phyloP scores from a whole-genome alignment of 345 rosid species.

The Luvunga scandens region DNA sequence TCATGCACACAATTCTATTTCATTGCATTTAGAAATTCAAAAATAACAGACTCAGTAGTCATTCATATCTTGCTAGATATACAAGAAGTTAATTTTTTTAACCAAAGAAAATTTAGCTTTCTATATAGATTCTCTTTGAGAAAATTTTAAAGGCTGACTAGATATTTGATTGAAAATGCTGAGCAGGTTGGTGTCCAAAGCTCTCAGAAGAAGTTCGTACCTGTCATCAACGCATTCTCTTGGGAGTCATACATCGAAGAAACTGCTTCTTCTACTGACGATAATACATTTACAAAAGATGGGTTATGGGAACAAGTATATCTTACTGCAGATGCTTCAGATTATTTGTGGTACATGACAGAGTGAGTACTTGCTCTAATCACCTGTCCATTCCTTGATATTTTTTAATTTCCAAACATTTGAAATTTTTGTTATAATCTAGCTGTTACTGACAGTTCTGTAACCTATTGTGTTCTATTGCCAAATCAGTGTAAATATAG shows the following conservation, averaged over 20 bases:
- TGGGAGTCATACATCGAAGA: constrained; percentile 82
- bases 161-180: constrained; percentile 1
- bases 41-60: neutral
- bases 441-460: neutral
- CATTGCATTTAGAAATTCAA: neutral
- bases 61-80: neutral
- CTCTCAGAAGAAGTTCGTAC: constrained; percentile 58
- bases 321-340: constrained; percentile 73
- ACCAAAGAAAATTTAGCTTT: neutral
- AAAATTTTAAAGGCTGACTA: neutral
- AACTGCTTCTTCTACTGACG: constrained; percentile 47
- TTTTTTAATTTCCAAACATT: neutral
- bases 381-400: neutral
- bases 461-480: neutral
- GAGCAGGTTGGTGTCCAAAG: constrained; percentile 63
- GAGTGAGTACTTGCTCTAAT: constrained; percentile 52
- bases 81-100: neutral
- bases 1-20: neutral
- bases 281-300: constrained; percentile 36
- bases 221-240: constrained; percentile 41
- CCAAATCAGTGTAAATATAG: constrained; percentile 54
- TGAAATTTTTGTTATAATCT: neutral
- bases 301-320: constrained; percentile 81
- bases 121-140: neutral
- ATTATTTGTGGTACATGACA: constrained; percentile 93